Conservation (phyloP, 129 eudicot genomes). For the Flaveria bidentis region DNA sequence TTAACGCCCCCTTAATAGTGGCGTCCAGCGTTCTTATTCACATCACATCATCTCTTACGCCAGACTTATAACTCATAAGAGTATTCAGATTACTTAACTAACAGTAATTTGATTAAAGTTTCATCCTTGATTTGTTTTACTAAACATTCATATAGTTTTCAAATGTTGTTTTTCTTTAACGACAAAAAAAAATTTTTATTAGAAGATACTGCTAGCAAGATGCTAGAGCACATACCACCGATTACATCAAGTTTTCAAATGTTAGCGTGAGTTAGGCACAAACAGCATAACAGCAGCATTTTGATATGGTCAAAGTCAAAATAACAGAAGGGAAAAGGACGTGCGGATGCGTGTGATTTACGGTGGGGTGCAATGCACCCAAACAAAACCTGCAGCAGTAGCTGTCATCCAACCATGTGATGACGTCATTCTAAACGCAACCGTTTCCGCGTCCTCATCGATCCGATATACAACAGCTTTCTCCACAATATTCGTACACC, state of each 20-base stretch:
- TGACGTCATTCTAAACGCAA: conserved; percentile 32
- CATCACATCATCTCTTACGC: no score
- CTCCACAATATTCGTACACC: background rate
- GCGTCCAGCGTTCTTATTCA: no score
- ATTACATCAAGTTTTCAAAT: no score
- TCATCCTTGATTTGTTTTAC: background rate
- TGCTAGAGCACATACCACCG: no score
- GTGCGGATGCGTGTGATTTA: conserved; percentile 24
- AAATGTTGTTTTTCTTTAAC: no score
- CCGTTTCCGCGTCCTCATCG: conserved; percentile 33
- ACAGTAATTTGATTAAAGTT: no score
- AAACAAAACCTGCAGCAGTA: conserved; percentile 23
- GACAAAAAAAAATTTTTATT: no score
- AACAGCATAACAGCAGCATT: background rate
- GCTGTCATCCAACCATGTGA: conserved; percentile 35
- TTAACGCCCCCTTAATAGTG: no score
- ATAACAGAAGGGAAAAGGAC: conserved; percentile 4
- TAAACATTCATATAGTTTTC: no score
- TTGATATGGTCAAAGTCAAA: conserved; percentile 27
- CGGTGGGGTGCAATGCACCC: conserved; percentile 35
- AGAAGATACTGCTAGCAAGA: no score
- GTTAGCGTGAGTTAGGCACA: background rate
- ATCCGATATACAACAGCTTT: background rate
- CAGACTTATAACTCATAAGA: no score
- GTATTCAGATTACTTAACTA: no score